Evolutionary conservation across 176 grass and related monocot species (phyloP), one percentile per base, ranked within the genome.

Genomic region (Dendrocalamus sinicus): DNA sequence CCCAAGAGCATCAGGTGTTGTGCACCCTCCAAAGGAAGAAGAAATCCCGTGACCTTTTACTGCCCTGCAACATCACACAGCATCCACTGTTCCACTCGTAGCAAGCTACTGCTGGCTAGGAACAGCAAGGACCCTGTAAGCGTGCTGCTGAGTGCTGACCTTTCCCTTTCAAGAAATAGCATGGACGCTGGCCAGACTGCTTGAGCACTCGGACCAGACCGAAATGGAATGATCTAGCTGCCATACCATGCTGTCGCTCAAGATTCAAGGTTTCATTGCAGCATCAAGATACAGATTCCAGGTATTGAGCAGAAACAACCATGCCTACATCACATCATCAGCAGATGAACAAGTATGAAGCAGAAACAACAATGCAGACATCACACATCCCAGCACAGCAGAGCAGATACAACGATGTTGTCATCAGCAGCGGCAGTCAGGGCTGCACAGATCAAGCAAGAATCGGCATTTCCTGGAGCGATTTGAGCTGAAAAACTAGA

Each of bases 151-250:
- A 37, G 40, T 70, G 83, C 79, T 62, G 77, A 55, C 23, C 39
- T 85, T 85, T 65, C 88, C 72, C 20, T 48, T 86, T 52, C 46
- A 15, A 75, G 88, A 69, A 85, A 64, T 17, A 1, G 43, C 9
- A 9, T 71, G 44, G 77, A 70, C 43, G 39, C 59, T 19, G 40
- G 75, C 24, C 48, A 48, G 48, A 74, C 69, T 16, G 12, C 22
- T 51, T 20, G 62, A 51, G 9, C 60, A 20, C 62, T 35, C 15
- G 12, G 12, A 59, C 28, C 20, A 66, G 10, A 57, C 22, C 7
- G 12, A 66, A 66, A 67, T 16, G 45, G 69, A 35, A 35, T 12
- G 60, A 24, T 46, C 59, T 39, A 8, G 74, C 26, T n/a, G 73
- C 16, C 50, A 57, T 30, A 10, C 48, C 23, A 57, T 44, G 6